phyloP scores from a whole-genome alignment of 495 filamentous ascomycete genomes.

The Daldinia concentrica region DNA sequence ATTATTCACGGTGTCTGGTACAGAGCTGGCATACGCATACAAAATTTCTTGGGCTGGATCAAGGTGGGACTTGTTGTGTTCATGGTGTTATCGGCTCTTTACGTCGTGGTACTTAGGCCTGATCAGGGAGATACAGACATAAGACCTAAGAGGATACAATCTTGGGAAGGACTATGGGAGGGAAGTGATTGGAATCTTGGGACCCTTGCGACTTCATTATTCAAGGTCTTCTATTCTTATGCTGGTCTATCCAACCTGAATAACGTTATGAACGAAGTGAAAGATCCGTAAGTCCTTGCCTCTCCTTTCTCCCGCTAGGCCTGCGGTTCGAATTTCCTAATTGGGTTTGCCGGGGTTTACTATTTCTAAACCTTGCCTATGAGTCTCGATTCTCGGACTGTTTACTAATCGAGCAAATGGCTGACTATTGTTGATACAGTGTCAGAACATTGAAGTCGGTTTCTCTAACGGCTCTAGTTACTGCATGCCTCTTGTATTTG shows the following conservation, averaged over 20 bases:
- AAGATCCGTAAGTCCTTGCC: slow-evolving; percentile 58
- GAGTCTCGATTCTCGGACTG: background rate
- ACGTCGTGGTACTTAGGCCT: slow-evolving; percentile 57
- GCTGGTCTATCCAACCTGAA: slow-evolving; percentile 73
- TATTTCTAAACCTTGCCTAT: background rate
- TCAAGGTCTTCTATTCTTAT: slow-evolving; percentile 80
- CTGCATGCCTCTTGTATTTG: slow-evolving; percentile 69
- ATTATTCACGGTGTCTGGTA: slow-evolving; percentile 69
- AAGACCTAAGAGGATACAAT: slow-evolving; percentile 7
- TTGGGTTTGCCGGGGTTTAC: background rate
- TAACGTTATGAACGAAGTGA: slow-evolving; percentile 81
- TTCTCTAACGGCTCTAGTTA: slow-evolving; percentile 68
- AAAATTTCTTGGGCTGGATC: slow-evolving; percentile 72
- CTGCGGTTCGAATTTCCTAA: background rate
- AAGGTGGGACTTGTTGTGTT: slow-evolving; percentile 73
- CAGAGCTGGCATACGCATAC: slow-evolving; percentile 70
- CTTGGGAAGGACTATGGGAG: slow-evolving; percentile 58
- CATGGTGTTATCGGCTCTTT: slow-evolving; percentile 67
- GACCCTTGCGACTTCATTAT: slow-evolving; percentile 68
- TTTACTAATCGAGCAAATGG: background rate
- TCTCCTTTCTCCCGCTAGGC: too few species aligned
- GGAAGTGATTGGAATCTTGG: slow-evolving; percentile 66
- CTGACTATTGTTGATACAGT: background rate
- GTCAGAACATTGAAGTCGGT: slow-evolving; percentile 71
- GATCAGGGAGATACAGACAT: slow-evolving; percentile 27